Percentiles rank a stretch among this genome's conserved stretches.
Evolutionary conservation across 2,329 filamentous ascomycete genomes (phyloP).

Genomic region (Onygena corvina): DNA sequence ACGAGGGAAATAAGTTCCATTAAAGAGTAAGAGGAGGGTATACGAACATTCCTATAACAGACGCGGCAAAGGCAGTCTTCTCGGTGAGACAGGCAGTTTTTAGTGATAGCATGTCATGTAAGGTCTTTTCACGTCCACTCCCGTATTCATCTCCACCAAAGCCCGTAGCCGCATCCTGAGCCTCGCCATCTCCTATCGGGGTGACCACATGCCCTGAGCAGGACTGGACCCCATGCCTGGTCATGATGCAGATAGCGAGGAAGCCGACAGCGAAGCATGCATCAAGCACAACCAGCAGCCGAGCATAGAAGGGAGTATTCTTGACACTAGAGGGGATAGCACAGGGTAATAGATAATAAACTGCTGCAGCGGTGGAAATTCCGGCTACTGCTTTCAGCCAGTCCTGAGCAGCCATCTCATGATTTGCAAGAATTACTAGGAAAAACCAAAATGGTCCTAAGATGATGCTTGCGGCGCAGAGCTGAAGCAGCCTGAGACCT

Average conservation of each 20-base stretch:
- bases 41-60: conserved; percentile 60
- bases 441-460: conserved; percentile 77
- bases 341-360: conserved; percentile 64
- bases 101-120: conserved; percentile 26
- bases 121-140: conserved; percentile 18
- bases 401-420: conserved; percentile 50
- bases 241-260: conserved; percentile 68
- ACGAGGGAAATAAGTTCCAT: background rate
- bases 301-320: conserved; percentile 59
- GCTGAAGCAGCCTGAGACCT: conserved; percentile 60
- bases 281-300: conserved; percentile 65
- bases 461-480: conserved; percentile 59
- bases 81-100: conserved; percentile 62
- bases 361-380: conserved; percentile 58
- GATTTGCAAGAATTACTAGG: conserved; percentile 57
- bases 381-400: conserved; percentile 64
- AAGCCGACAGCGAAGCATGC: conserved; percentile 65
- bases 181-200: conserved; percentile 54
- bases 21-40: conserved; percentile 21
- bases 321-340: conserved; percentile 68
- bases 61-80: conserved; percentile 62
- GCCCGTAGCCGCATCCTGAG: conserved; percentile 38
- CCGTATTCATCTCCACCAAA: conserved; percentile 39
- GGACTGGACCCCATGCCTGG: conserved; percentile 52
- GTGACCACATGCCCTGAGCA: conserved; percentile 57